Evolutionary conservation across 2,329 filamentous ascomycete species (phyloP).

Genomic region (Aspergillus pseudonomiae): DNA sequence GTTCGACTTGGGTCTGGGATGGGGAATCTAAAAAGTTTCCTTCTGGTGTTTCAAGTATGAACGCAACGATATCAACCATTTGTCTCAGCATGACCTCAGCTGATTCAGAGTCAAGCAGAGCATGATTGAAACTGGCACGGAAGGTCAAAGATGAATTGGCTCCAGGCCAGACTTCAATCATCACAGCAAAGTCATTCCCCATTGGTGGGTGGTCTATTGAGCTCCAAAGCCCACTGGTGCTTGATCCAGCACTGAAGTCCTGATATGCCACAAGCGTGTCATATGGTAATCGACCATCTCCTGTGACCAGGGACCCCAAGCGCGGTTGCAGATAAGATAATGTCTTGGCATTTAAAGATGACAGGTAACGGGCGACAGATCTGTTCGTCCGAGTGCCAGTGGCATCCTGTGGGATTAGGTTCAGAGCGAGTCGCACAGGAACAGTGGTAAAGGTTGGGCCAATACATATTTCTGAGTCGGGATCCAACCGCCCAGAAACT

Average conservation of each 20-base stretch:
- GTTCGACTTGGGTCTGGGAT: slow-evolving; percentile 11
- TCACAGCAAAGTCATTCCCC: slow-evolving; percentile 36
- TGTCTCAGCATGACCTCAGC: slow-evolving; percentile 31
- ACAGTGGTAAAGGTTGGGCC: slow-evolving; percentile 41
- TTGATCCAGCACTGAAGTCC: slow-evolving; percentile 29
- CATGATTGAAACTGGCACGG: slow-evolving; percentile 31
- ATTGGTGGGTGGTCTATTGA: slow-evolving; percentile 29
- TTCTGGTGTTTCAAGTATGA: slow-evolving; percentile 28
- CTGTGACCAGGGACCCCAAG: slow-evolving; percentile 26
- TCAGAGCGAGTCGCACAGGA: slow-evolving; percentile 34
- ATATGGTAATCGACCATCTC: slow-evolving; percentile 34
- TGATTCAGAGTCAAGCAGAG: slow-evolving; percentile 25
- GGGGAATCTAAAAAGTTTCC: slow-evolving; percentile 22
- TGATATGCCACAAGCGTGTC: slow-evolving; percentile 42
- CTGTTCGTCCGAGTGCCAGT: slow-evolving; percentile 23
- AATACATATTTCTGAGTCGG: slow-evolving; percentile 29
- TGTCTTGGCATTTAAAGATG: slow-evolving; percentile 25
- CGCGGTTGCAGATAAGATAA: slow-evolving; percentile 28
- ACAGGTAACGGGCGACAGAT: slow-evolving; percentile 28
- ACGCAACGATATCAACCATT: slow-evolving; percentile 29
- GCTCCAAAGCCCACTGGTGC: slow-evolving; percentile 20
- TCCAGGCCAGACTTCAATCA: slow-evolving; percentile 35
- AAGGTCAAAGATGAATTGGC: slow-evolving; percentile 27
- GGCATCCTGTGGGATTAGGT: slow-evolving; percentile 17
- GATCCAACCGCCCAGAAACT: slow-evolving; percentile 33